Evolutionary conservation across 2,329 filamentous ascomycete species (phyloP).

Genomic region (Gliomastix tumulicola): DNA sequence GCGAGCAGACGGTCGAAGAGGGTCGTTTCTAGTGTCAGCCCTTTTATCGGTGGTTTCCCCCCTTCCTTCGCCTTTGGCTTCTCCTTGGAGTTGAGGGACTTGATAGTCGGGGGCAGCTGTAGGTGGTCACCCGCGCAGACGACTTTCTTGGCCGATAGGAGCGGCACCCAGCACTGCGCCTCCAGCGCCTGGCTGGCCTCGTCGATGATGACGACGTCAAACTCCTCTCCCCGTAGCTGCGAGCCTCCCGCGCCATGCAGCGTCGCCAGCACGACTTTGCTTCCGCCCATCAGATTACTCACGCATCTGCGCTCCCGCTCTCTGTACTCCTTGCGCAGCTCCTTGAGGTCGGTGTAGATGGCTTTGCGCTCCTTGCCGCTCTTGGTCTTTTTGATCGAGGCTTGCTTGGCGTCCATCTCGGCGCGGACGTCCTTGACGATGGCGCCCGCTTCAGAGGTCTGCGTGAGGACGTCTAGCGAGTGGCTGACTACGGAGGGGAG

Average conservation of each 20-base stretch:
- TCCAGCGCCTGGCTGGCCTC: constrained; percentile 94
- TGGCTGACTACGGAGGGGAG: constrained; percentile 83
- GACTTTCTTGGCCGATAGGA: constrained; percentile 74
- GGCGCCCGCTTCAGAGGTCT: constrained; percentile 79
- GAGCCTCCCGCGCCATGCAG: constrained; percentile 86
- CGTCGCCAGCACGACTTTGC: constrained; percentile 86
- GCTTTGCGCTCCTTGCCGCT: constrained; percentile 71
- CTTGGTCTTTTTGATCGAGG: constrained; percentile 79
- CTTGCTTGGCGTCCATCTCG: constrained; percentile 90
- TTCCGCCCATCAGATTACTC: constrained; percentile 63
- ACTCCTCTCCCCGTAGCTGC: constrained; percentile 71
- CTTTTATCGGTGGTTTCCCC: constrained; percentile 34
- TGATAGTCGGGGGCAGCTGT: constrained; percentile 91
- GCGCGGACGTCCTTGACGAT: constrained; percentile 86
- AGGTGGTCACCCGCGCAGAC: constrained; percentile 92
- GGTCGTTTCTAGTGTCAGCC: constrained; percentile 72
- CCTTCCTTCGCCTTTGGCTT: constrained; percentile 28
- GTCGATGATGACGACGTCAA: constrained; percentile 93
- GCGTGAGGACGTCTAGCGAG: constrained; percentile 84
- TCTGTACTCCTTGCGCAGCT: constrained; percentile 81
- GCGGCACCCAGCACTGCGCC: constrained; percentile 92
- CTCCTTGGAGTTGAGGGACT: constrained; percentile 57
- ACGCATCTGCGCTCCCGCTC: constrained; percentile 80
- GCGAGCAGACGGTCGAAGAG: constrained; percentile 83
- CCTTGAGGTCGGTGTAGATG: constrained; percentile 80